Percentiles rank a stretch among this genome's conserved stretches.
phyloP scores from a whole-genome alignment of 2,329 filamentous ascomycete species.

The Fusarium sp. region DNA sequence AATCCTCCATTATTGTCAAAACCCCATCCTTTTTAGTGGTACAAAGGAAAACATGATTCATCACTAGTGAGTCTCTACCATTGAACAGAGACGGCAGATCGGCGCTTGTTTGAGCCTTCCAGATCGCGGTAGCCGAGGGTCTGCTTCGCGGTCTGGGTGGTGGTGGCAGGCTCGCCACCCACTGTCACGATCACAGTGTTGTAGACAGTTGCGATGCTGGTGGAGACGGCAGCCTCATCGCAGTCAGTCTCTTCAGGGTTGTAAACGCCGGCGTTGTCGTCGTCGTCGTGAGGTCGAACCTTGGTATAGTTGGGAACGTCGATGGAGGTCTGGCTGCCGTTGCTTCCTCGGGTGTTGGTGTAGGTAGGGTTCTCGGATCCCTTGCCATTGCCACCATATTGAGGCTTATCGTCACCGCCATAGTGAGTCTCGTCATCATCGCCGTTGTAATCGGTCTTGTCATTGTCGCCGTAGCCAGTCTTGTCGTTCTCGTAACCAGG shows the following conservation, averaged over 20 bases:
- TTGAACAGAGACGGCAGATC: slow-evolving; percentile 23
- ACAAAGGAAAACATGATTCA: background rate
- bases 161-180: slow-evolving; percentile 19
- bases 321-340: slow-evolving; percentile 5
- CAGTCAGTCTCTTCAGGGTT: slow-evolving; percentile 34
- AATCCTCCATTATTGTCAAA: background rate
- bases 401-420: slow-evolving; percentile 5
- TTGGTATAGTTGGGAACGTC: slow-evolving; percentile 30
- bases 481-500: slow-evolving; percentile 15
- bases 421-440: background rate
- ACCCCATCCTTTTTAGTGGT: slow-evolving; percentile 1
- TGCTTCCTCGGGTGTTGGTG: slow-evolving; percentile 19
- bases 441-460: background rate
- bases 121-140: background rate
- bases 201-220: slow-evolving; percentile 48
- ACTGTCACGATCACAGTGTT: slow-evolving; percentile 51
- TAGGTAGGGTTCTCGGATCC: slow-evolving; percentile 8
- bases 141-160: slow-evolving; percentile 6
- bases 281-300: slow-evolving; percentile 22
- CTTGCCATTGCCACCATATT: slow-evolving; percentile 1
- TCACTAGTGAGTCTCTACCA: slow-evolving; percentile 15
- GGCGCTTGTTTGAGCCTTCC: slow-evolving; percentile 13
- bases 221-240: slow-evolving; percentile 38
- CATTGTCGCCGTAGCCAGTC: background rate
- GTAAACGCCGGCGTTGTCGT: slow-evolving; percentile 17